These are phyloP conservation scores for Anisodus tanguticus DNA, from an alignment of 257 asterid species.

Conservation along the genomic window DNA sequence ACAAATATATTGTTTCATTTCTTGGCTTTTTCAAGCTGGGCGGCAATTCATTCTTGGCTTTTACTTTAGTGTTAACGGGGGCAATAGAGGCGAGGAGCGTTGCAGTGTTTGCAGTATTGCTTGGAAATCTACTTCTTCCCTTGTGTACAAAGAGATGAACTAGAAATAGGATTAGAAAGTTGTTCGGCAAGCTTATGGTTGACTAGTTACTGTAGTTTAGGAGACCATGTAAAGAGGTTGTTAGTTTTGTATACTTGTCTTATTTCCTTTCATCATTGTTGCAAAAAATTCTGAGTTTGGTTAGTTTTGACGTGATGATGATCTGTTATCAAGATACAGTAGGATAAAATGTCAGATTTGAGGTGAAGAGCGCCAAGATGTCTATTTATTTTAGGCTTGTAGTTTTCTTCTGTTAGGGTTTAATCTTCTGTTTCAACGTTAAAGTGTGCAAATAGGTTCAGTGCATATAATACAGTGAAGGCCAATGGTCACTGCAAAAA, in stretches of 20 bases:
- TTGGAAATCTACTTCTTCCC: constrained; percentile 16
- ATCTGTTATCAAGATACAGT: neutral
- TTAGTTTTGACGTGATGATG: constrained; percentile 10
- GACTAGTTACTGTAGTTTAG: neutral
- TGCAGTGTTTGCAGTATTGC: constrained; percentile 14
- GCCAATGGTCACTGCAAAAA: neutral
- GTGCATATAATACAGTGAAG: neutral
- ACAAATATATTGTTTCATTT: constrained; percentile 32
- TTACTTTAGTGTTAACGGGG: constrained; percentile 29
- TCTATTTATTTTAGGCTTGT: neutral
- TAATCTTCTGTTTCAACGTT: neutral
- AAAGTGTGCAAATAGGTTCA: neutral
- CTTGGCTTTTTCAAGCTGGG: constrained; percentile 52
- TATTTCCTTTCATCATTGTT: neutral
- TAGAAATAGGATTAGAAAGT: constrained; percentile 17
- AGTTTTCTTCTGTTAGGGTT: neutral
- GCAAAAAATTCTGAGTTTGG: neutral
- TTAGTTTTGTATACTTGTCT: neutral
- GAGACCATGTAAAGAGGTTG: constrained; percentile 13
- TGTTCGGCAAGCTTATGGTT: constrained; percentile 17
- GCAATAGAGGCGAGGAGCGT: neutral
- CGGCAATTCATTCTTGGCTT: constrained; percentile 98
- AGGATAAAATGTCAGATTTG: constrained; percentile 13
- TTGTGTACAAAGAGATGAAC: constrained; percentile 25
- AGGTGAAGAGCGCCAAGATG: neutral